Base-by-base conservation (phyloP, 2,329 filamentous ascomycete species). In the Diaporthe sp. region DNA sequence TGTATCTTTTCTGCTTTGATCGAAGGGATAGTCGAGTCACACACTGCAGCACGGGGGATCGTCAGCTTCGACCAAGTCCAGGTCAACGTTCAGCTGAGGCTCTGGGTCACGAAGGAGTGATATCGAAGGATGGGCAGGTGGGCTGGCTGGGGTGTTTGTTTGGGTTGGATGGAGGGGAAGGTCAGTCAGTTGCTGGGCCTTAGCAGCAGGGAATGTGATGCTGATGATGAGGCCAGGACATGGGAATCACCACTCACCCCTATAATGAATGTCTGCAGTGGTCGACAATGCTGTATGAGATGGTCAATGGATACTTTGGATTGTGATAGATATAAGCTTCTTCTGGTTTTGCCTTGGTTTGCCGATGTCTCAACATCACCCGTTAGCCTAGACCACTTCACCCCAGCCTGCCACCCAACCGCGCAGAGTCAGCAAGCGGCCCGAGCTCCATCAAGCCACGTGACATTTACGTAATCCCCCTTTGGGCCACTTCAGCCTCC, bases 261-360 rank as follows among this genome's bases (percentile, higher is more conserved):
- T 73, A 75, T 73, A 75, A 75, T 75, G 74, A 76, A 76, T 67
- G 74, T 70, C 58, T 69, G 74, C 74, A 55, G 58, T 42, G 61
- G 71, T 58, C 50, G 66, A 47, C 72, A 45, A 75, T 75, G 52
- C 72, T 72, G 73, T 71, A 73, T 74, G 71, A 75, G 70, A 75
- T 75, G 61, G 74, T 73, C 75, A 76, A 76, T 76, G 71, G 71
- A 76, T 76, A 76, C 75, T 76, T 64, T 74, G 71, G 66, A 68
- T 54, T 75, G 73, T 57, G 60, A 76, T 74, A 75, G 71, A 76
- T 76, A 76, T 73, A 61, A 74, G 73, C 73, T 71, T 69, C 64
- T 52, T 69, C 33, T 68, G 64, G 47, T 68, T 68, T 68, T 68
- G 64, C 47, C 47, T 68, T 8, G 58, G 28, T 67, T 42, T 73